Evolutionary conservation across 2,329 filamentous ascomycete species (phyloP).

Genomic region (Byssochlamys sp.): DNA sequence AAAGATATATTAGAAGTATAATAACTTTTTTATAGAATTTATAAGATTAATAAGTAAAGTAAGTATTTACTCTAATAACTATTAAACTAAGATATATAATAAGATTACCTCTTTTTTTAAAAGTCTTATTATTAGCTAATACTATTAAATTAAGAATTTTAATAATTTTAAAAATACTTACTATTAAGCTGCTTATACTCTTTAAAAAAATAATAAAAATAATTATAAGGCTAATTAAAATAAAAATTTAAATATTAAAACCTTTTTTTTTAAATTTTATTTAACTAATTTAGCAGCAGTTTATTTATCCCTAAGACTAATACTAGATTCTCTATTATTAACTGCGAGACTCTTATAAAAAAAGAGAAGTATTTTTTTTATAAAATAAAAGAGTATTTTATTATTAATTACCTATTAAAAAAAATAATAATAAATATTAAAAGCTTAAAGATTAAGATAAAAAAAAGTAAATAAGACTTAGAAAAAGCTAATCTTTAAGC

Average conservation of each 20-base stretch:
- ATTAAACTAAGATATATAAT: background rate
- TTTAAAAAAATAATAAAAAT: background rate
- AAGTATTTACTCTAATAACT: background rate
- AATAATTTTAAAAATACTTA: background rate
- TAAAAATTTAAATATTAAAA: background rate
- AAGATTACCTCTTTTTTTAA: no score
- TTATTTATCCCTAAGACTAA: background rate
- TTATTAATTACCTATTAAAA: background rate
- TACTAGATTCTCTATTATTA: background rate
- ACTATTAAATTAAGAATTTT: background rate
- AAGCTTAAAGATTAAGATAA: no score
- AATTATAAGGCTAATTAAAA: background rate
- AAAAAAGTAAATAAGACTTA: background rate
- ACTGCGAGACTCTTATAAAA: no score
- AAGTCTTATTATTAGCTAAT: background rate
- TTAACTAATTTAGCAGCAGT: background rate
- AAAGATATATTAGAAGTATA: no score
- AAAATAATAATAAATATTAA: no score
- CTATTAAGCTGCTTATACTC: background rate
- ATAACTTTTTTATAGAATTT: background rate
- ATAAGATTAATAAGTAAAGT: background rate
- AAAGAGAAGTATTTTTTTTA: background rate
- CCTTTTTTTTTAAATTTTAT: background rate
- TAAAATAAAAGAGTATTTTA: background rate
- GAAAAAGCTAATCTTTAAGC: background rate